These are phyloP conservation scores for Sordariomycetes sp. DNA, from an alignment of 2,329 filamentous ascomycete genomes.

Conservation along the genomic window DNA sequence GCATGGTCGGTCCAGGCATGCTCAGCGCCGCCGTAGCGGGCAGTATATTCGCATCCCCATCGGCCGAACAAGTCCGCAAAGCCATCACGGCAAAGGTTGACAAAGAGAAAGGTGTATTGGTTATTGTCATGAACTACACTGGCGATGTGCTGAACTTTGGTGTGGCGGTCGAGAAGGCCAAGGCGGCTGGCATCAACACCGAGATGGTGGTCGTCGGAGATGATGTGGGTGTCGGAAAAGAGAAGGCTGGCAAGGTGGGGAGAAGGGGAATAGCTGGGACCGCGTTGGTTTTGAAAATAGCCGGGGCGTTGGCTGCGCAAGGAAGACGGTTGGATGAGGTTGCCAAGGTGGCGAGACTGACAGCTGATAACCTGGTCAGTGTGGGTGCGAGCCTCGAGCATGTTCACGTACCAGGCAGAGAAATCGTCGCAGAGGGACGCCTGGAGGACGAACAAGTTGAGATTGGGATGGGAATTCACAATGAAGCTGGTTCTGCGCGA, in stretches of 20 bases:
- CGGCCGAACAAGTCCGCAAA: conserved; percentile 71
- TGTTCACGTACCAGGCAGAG: conserved; percentile 85
- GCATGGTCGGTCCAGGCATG: conserved; percentile 74
- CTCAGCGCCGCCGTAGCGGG: conserved; percentile 77
- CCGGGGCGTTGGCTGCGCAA: conserved; percentile 69
- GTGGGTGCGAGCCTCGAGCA: conserved; percentile 81
- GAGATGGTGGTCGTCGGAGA: conserved; percentile 91
- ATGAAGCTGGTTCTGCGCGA: conserved; percentile 51
- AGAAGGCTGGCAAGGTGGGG: conserved; percentile 82
- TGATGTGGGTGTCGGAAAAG: conserved; percentile 80
- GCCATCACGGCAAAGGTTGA: conserved; percentile 68
- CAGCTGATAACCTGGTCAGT: conserved; percentile 69
- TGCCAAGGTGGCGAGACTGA: conserved; percentile 59
- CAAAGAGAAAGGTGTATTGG: conserved; percentile 61
- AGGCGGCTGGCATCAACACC: conserved; percentile 64
- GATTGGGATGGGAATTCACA: conserved; percentile 72
- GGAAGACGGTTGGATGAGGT: conserved; percentile 64
- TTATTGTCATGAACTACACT: conserved; percentile 96
- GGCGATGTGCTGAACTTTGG: conserved; percentile 88
- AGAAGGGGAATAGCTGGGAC: conserved; percentile 85
- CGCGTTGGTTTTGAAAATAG: conserved; percentile 83
- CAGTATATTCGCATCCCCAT: conserved; percentile 77
- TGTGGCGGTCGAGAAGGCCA: conserved; percentile 86
- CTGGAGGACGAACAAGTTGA: conserved; percentile 50
- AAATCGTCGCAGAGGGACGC: conserved; percentile 34